Percentiles rank a stretch among this genome's conserved stretches.
These are phyloP conservation scores for Ceratobasidium sp. DNA, from an alignment of 1,284 basidiomycete genomes.

Conservation along the genomic window DNA sequence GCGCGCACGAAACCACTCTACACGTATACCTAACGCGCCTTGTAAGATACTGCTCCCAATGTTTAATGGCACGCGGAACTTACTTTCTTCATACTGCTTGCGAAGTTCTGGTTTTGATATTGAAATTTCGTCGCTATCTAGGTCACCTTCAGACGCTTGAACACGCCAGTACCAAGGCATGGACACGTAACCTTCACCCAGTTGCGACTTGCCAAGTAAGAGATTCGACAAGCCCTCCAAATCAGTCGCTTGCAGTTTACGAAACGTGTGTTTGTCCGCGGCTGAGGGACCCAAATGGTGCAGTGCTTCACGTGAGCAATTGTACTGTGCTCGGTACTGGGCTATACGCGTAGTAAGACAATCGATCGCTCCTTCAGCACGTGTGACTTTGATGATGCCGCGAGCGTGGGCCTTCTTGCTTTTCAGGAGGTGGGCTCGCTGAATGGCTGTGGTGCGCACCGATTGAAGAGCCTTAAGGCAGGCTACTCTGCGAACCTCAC, in stretches of 20 bases:
- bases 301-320: not conserved
- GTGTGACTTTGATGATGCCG: not conserved
- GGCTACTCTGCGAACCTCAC: not conserved
- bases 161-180: conserved; percentile 19
- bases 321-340: not conserved
- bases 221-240: not conserved
- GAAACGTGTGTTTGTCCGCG: not conserved
- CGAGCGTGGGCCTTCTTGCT: not conserved
- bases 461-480: not conserved
- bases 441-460: not conserved
- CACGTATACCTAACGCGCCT: not conserved
- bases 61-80: no score
- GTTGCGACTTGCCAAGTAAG: not conserved
- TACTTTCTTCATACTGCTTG: no score
- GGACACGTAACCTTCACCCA: not conserved
- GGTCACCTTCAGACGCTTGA: not conserved
- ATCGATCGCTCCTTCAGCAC: not conserved
- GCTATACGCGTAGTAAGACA: not conserved
- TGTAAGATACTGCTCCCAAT: no score
- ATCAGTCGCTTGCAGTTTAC: not conserved
- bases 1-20: not conserved
- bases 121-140: no score
- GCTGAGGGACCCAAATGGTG: not conserved
- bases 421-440: not conserved
- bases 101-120: no score